Evolutionary conservation across 2,329 filamentous ascomycete genomes (phyloP), one percentile per base, ranked within the genome.

Genomic region (Juglanconis oblonga): DNA sequence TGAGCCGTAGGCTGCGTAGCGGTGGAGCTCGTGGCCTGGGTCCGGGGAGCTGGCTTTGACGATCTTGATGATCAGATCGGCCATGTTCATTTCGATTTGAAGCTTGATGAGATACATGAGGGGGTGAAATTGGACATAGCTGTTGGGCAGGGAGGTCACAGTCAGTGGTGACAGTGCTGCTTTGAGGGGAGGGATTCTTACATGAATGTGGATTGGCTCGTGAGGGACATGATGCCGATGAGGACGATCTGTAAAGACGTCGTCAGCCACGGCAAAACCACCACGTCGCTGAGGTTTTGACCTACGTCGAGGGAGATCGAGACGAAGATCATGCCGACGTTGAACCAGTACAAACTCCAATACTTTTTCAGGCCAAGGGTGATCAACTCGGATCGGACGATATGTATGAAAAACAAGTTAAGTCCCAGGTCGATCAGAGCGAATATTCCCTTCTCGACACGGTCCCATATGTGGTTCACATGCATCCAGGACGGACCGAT

Each of bases 51-150:
- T 44, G 55, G 51, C 57, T 32, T 56, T 62, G 42, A 72, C 71
- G 44, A 75, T 69, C 63, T 75, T 76, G 24, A 68, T 75, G 61
- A 81, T 79, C 24, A 83, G 73, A 57, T 79, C 76, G 61, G 80
- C 79, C 75, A 82, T 79, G 55, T 75, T 77, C 74, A 82, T 78
- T 65, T 81, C 79, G 66, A 83, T 81, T 64, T 80, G 74, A 31
- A 82, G 71, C 63, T 82, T 82, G 62, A 79, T 70, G 29, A 79
- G 69, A 65, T 79, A 81, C 5, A 74, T 74, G 2, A 79, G 68
- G 0, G 77, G 77, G 58, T 81, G 77, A 64, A 80, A 78, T 66
- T 81, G 78, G 33, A 80, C 73, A 67, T 80, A 82, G 17, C 68
- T 70, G 38, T 38, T 24, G 5, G 17, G 53, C 5, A 13, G 47